Conservation (phyloP, 306 rosid species). For the Vigna angularis region DNA sequence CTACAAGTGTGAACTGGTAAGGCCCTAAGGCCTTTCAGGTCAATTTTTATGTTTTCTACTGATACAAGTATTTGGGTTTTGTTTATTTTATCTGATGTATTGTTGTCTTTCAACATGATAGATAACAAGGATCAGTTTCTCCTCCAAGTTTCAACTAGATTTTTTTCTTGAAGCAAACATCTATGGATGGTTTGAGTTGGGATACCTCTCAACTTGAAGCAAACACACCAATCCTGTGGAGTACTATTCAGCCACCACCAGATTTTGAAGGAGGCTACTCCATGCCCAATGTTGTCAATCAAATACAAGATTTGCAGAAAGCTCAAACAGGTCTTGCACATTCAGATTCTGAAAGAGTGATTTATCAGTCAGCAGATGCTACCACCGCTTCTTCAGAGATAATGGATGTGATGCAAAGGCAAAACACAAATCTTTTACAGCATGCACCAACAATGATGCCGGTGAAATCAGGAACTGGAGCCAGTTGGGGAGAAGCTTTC, state of each 20-base stretch:
- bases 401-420: constrained; percentile 35
- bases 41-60: constrained; percentile 10
- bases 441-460: constrained; percentile 44
- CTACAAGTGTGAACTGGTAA: constrained; percentile 51
- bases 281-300: constrained; percentile 45
- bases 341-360: constrained; percentile 38
- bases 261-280: constrained; percentile 56
- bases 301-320: constrained; percentile 55
- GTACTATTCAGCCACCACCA: constrained; percentile 49
- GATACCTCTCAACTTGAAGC: constrained; percentile 49
- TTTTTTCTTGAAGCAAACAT: neutral
- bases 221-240: constrained; percentile 57
- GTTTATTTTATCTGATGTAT: neutral
- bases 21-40: constrained; percentile 42
- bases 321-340: constrained; percentile 35
- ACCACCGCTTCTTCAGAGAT: constrained; percentile 33
- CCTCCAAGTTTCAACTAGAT: constrained; percentile 3
- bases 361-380: constrained; percentile 33
- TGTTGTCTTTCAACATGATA: constrained; percentile 25
- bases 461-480: constrained; percentile 46
- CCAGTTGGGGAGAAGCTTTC: constrained; percentile 42
- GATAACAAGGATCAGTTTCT: constrained; percentile 39
- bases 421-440: constrained; percentile 45
- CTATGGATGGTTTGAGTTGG: constrained; percentile 73
- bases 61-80: neutral